A percentile compares a stretch with the other conserved stretches of the same genome.
Conservation (phyloP, 768 basidiomycete genomes). For the Piloderma croceum region DNA sequence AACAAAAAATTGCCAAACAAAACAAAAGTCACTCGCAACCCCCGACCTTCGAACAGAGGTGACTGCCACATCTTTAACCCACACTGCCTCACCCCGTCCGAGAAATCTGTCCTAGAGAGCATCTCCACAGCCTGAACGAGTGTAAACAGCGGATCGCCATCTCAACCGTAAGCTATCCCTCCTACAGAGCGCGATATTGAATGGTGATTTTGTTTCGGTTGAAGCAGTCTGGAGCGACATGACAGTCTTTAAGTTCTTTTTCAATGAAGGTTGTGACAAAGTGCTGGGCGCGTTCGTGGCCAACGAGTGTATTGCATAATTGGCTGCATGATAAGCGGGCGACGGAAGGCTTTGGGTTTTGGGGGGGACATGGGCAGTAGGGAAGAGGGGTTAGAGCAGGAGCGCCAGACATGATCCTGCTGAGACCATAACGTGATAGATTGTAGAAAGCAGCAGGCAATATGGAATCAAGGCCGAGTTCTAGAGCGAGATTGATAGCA, state of each 20-base stretch:
- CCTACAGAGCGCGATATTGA: slow-evolving; percentile 66
- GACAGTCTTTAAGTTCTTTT: slow-evolving; percentile 44
- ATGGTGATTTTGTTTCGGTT: slow-evolving; percentile 68
- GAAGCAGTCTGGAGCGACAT: slow-evolving; percentile 44
- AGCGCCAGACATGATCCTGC: slow-evolving; percentile 45
- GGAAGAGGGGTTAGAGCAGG: slow-evolving; percentile 3
- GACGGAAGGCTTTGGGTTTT: too few species aligned
- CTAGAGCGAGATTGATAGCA: slow-evolving; percentile 63
- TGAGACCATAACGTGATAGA: slow-evolving; percentile 65
- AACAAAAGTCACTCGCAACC: too few species aligned
- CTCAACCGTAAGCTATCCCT: slow-evolving; percentile 65
- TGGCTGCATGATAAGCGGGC: slow-evolving; percentile 38
- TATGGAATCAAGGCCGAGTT: slow-evolving; percentile 50
- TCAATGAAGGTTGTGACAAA: slow-evolving; percentile 61
- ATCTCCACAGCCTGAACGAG: slow-evolving; percentile 65
- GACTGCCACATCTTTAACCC: slow-evolving; percentile 57
- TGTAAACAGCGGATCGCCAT: slow-evolving; percentile 69
- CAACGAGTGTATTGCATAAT: slow-evolving; percentile 43
- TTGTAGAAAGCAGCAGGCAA: slow-evolving; percentile 74
- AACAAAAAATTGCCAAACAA: too few species aligned
- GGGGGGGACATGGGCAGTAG: too few species aligned
- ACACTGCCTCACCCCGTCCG: slow-evolving; percentile 50
- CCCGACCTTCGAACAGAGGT: too few species aligned
- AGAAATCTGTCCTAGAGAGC: slow-evolving; percentile 66
- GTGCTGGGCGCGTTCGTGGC: slow-evolving; percentile 60